Percentiles rank a stretch among this genome's conserved stretches.
phyloP scores from a whole-genome alignment of 202 grass and related monocot genomes.

The Setaria italica region DNA sequence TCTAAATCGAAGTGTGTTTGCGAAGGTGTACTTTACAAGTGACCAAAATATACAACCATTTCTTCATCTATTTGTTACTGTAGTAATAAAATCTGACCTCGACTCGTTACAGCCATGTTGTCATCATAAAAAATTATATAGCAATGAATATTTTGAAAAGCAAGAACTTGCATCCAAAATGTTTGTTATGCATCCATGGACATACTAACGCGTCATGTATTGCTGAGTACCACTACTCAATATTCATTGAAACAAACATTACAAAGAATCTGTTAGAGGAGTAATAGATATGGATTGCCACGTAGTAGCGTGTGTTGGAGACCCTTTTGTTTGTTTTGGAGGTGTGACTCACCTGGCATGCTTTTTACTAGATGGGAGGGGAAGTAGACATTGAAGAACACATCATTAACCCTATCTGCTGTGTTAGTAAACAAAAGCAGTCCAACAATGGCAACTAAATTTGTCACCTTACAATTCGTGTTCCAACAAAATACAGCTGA shows the following conservation, averaged over 20 bases:
- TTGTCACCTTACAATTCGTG: not conserved
- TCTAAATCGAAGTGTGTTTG: too few species aligned
- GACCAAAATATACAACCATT: too few species aligned
- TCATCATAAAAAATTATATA: not conserved
- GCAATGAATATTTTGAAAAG: not conserved
- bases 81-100: not conserved
- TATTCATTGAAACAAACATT: not conserved
- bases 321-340: not conserved
- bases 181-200: not conserved
- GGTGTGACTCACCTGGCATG: not conserved
- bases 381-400: not conserved
- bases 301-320: not conserved
- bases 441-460: not conserved
- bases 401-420: not conserved
- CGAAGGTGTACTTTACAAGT: too few species aligned
- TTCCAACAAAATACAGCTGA: not conserved
- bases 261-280: not conserved
- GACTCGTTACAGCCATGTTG: not conserved
- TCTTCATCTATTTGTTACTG: not conserved
- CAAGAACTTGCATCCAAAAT: not conserved
- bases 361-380: not conserved
- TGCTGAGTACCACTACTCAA: not conserved
- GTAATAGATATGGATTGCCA: not conserved
- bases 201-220: not conserved
- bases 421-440: not conserved